These are phyloP conservation scores for Fusarium robinianum DNA, from an alignment of 2,329 filamentous ascomycete species.

Conservation along the genomic window DNA sequence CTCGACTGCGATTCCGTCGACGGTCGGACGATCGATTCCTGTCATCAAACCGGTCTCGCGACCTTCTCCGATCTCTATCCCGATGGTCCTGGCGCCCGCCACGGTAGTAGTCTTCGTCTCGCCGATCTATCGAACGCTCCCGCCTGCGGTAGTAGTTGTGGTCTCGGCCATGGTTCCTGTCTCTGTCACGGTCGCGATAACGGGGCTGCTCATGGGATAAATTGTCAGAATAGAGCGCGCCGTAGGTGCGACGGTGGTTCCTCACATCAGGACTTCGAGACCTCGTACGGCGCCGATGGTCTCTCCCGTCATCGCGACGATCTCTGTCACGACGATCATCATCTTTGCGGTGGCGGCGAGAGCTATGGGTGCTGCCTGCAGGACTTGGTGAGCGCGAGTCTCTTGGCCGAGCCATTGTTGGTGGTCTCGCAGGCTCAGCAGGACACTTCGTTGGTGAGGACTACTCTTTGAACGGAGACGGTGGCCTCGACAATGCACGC, in stretches of 20 bases:
- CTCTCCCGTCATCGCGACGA: slow-evolving; percentile 55
- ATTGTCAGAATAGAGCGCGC: slow-evolving; percentile 47
- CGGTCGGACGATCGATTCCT: slow-evolving; percentile 63
- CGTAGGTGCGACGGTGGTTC: slow-evolving; percentile 25
- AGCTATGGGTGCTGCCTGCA: slow-evolving; percentile 81
- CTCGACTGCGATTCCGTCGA: slow-evolving; percentile 66
- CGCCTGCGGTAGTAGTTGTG: slow-evolving; percentile 66
- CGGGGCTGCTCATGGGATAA: slow-evolving; percentile 53
- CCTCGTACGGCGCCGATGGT: slow-evolving; percentile 60
- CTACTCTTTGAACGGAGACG: slow-evolving; percentile 41
- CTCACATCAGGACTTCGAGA: slow-evolving; percentile 69
- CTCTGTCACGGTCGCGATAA: slow-evolving; percentile 56
- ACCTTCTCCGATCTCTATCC: slow-evolving; percentile 65
- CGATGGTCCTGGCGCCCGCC: slow-evolving; percentile 61
- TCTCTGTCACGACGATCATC: slow-evolving; percentile 61
- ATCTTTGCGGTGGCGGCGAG: slow-evolving; percentile 68
- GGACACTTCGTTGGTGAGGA: slow-evolving; percentile 47
- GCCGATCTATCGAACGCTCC: slow-evolving; percentile 70
- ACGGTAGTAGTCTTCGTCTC: slow-evolving; percentile 68
- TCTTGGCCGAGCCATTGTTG: slow-evolving; percentile 65
- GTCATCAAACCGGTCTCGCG: slow-evolving; percentile 62
- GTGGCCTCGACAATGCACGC: slow-evolving; percentile 30
- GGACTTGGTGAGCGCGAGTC: slow-evolving; percentile 88
- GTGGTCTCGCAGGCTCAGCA: slow-evolving; percentile 48
- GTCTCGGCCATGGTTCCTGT: slow-evolving; percentile 57